These are phyloP conservation scores for Vaccinium vitisidaea DNA, from an alignment of 148 eudicot species.

Conservation along the genomic window DNA sequence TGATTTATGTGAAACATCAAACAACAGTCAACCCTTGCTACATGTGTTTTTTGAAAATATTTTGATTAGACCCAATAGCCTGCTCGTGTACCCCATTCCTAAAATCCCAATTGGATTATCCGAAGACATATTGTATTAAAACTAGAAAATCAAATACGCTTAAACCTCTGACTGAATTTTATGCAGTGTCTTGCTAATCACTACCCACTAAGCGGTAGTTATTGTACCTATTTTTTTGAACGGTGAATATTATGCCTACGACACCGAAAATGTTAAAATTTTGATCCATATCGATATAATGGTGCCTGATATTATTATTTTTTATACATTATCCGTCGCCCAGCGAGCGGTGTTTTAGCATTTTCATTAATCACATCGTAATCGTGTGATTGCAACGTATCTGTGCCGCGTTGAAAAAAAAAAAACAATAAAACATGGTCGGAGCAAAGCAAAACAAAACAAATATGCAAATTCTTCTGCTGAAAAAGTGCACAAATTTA, in stretches of 20 bases:
- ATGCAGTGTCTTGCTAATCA: neutral
- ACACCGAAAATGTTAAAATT: neutral
- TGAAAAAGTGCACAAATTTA: no score
- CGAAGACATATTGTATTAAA: no score
- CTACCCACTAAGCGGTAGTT: neutral
- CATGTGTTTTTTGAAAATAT: neutral
- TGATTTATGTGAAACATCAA: neutral
- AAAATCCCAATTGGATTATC: neutral
- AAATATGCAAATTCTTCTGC: no score
- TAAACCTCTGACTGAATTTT: neutral
- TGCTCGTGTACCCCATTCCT: no score
- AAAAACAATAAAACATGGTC: neutral
- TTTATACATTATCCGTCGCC: no score
- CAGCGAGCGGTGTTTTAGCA: no score
- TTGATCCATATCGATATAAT: neutral
- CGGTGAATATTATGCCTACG: neutral
- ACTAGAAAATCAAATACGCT: neutral
- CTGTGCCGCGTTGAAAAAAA: neutral
- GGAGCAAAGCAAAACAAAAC: neutral
- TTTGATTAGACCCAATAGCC: no score
- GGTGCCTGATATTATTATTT: no score
- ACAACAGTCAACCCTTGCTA: neutral
- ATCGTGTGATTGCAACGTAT: neutral
- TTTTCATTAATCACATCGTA: no score
- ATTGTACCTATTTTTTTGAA: neutral